Conservation (phyloP, 345 rosid genomes). For the Diplotaxis tenuifolia region DNA sequence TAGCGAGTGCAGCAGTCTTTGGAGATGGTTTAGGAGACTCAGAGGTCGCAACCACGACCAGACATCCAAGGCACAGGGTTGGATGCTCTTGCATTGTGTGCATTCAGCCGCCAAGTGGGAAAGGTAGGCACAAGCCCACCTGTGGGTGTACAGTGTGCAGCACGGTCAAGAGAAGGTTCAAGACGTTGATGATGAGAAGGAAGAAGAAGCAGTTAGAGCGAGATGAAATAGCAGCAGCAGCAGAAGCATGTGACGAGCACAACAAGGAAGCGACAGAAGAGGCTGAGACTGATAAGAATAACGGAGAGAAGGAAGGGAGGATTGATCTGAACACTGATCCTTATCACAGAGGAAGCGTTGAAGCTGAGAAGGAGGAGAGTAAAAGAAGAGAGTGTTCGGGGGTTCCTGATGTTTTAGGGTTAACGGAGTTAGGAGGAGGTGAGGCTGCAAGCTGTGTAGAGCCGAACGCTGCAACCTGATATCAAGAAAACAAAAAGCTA, state of each 20-base stretch:
- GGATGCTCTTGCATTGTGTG: slow-evolving; percentile 96
- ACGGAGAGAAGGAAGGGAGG: slow-evolving; percentile 29
- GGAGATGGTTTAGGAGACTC: slow-evolving; percentile 59
- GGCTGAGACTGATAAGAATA: slow-evolving; percentile 20
- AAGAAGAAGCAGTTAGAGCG: slow-evolving; percentile 74
- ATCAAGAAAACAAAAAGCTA: background rate
- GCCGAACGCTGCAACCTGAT: slow-evolving; percentile 11
- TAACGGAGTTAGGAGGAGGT: slow-evolving; percentile 22
- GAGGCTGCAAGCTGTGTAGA: slow-evolving; percentile 13
- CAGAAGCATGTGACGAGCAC: slow-evolving; percentile 23
- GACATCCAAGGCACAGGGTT: slow-evolving; percentile 89
- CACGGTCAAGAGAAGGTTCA: slow-evolving; percentile 90
- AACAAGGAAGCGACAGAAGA: slow-evolving; percentile 29
- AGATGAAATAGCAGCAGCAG: slow-evolving; percentile 37
- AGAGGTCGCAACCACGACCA: slow-evolving; percentile 76
- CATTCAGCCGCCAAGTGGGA: slow-evolving; percentile 98
- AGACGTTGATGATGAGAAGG: slow-evolving; percentile 86
- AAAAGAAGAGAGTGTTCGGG: slow-evolving; percentile 7
- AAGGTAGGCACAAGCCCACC: slow-evolving; percentile 75
- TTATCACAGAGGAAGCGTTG: slow-evolving; percentile 25
- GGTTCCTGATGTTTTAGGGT: slow-evolving; percentile 13
- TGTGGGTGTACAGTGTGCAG: slow-evolving; percentile 86
- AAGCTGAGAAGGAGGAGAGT: slow-evolving; percentile 27
- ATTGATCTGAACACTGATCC: slow-evolving; percentile 41
- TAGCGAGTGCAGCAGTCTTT: slow-evolving; percentile 79